These are phyloP conservation scores for Botrytis fabae DNA, from an alignment of 2,329 filamentous ascomycete species.

Conservation along the genomic window DNA sequence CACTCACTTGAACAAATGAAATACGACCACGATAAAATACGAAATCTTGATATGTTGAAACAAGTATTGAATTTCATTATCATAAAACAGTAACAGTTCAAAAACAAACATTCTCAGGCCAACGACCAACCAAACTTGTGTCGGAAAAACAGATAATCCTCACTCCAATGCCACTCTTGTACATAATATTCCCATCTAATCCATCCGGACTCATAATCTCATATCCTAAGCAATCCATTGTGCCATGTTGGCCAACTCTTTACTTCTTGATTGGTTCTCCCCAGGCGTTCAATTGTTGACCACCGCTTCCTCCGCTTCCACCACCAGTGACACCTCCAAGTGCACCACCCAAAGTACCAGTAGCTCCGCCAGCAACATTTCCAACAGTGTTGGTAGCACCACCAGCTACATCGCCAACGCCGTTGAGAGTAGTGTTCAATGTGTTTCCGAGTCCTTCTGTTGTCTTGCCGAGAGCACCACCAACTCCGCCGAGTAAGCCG, in stretches of 20 bases:
- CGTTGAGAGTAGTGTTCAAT: constrained; percentile 39
- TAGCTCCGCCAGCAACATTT: constrained; percentile 15
- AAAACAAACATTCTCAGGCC: neutral
- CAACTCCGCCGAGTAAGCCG: constrained; percentile 42
- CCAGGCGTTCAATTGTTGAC: constrained; percentile 28
- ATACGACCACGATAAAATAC: neutral
- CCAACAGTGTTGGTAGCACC: constrained; percentile 30
- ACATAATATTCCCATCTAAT: neutral
- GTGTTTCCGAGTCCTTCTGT: constrained; percentile 42
- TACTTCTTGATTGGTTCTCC: constrained; percentile 23
- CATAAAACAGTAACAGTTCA: neutral
- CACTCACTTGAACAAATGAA: neutral
- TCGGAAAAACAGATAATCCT: neutral
- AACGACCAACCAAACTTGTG: neutral
- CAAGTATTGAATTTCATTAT: neutral
- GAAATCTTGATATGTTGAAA: neutral
- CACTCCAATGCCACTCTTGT: neutral
- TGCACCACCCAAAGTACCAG: neutral
- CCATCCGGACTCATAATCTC: neutral
- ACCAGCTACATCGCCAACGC: constrained; percentile 41
- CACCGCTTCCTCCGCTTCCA: constrained; percentile 12
- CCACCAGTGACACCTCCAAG: constrained; percentile 25
- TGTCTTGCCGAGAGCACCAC: constrained; percentile 40
- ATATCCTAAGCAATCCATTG: neutral
- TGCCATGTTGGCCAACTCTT: neutral